Conservation (phyloP, 2,329 filamentous ascomycete species). For the Claviceps digitariae region DNA sequence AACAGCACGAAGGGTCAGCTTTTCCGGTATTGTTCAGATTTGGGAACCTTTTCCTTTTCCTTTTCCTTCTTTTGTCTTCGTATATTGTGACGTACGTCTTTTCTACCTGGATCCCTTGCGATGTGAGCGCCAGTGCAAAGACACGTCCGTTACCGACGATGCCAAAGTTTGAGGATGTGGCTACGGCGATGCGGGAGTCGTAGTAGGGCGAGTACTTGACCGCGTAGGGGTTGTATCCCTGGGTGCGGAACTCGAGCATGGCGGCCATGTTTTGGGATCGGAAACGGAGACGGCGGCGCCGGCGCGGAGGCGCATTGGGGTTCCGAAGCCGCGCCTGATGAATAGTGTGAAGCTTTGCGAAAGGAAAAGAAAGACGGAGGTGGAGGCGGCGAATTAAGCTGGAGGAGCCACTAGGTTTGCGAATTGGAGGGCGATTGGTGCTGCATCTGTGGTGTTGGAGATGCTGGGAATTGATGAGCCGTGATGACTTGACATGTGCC, state of each 20-base stretch:
- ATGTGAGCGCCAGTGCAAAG: constrained; percentile 70
- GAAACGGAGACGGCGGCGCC: constrained; percentile 1
- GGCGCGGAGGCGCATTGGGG: constrained; percentile 10
- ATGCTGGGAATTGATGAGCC: constrained; percentile 1
- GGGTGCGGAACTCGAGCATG: constrained; percentile 91
- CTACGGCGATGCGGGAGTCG: constrained; percentile 84
- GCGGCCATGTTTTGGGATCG: constrained; percentile 25
- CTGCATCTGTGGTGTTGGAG: background rate
- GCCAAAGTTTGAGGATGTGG: constrained; percentile 86
- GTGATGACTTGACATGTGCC: constrained; percentile 12
- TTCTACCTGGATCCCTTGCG: constrained; percentile 70
- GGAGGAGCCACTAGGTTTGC: background rate
- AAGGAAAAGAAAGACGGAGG: no score
- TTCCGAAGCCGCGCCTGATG: background rate
- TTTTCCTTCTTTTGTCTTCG: background rate
- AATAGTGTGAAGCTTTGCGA: background rate
- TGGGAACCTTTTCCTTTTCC: background rate
- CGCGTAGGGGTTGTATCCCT: constrained; percentile 89
- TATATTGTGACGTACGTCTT: constrained; percentile 47
- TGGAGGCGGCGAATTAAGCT: background rate
- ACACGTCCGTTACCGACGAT: constrained; percentile 91
- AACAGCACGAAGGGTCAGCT: background rate
- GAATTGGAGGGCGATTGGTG: no score
- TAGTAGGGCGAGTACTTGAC: constrained; percentile 99
- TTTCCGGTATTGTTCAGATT: background rate